Conservation (phyloP, 2,329 filamentous ascomycete species). For the Xylariaceae sp. region DNA sequence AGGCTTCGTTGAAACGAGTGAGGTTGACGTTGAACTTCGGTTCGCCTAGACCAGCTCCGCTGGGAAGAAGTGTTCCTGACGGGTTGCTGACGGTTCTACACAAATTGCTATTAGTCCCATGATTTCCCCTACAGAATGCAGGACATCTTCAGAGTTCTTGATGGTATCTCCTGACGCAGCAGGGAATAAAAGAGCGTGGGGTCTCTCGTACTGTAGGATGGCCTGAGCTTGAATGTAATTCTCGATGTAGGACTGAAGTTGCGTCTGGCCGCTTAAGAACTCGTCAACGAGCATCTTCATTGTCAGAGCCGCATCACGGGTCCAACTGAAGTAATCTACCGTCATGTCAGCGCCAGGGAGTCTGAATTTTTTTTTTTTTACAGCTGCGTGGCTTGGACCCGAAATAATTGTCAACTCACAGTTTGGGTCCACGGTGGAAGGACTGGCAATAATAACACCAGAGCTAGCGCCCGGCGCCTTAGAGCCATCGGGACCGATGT, state of each 20-base stretch:
- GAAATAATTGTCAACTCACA: slow-evolving; percentile 36
- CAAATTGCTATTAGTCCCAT: neutral
- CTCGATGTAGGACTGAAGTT: slow-evolving; percentile 42
- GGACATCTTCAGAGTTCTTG: neutral
- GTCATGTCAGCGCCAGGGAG: slow-evolving; percentile 2
- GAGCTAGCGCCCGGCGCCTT: slow-evolving; percentile 42
- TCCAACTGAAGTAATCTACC: slow-evolving; percentile 54
- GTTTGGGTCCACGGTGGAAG: slow-evolving; percentile 47
- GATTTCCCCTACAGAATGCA: neutral
- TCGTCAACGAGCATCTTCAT: slow-evolving; percentile 48
- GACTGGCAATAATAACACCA: slow-evolving; percentile 51
- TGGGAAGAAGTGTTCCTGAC: slow-evolving; percentile 42
- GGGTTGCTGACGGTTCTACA: slow-evolving; percentile 42
- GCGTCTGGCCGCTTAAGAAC: slow-evolving; percentile 42
- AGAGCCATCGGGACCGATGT: slow-evolving; percentile 48
- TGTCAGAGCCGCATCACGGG: slow-evolving; percentile 48
- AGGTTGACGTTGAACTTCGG: slow-evolving; percentile 50
- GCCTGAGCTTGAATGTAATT: slow-evolving; percentile 50
- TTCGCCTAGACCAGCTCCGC: slow-evolving; percentile 46
- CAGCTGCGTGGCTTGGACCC: neutral
- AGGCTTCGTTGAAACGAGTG: slow-evolving; percentile 44
- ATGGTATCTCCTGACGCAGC: neutral
- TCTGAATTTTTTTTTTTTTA: neutral
- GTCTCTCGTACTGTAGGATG: slow-evolving; percentile 36
- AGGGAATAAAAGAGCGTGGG: neutral